These are phyloP conservation scores for Hortaea werneckii DNA, from an alignment of 2,329 filamentous ascomycete species.

Conservation along the genomic window DNA sequence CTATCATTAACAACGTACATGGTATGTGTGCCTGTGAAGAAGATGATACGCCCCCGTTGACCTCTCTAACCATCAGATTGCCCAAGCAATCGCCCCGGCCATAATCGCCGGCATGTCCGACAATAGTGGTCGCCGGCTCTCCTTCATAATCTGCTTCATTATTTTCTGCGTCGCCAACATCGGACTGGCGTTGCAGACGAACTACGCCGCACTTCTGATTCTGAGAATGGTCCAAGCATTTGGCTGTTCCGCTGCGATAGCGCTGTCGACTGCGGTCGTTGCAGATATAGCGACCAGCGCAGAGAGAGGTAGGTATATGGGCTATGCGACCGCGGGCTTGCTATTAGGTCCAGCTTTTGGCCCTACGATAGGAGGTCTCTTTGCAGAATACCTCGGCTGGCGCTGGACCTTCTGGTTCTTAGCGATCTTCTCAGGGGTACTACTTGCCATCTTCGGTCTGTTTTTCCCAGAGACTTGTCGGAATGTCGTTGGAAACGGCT, in stretches of 20 bases:
- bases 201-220: constrained; percentile 17
- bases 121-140: constrained; percentile 15
- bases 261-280: constrained; percentile 25
- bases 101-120: constrained; percentile 21
- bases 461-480: constrained; percentile 31
- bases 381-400: constrained; percentile 27
- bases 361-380: constrained; percentile 20
- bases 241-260: constrained; percentile 28
- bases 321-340: constrained; percentile 19
- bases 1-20: constrained; percentile 50
- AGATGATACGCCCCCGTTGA: not conserved
- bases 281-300: constrained; percentile 27
- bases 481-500: constrained; percentile 32
- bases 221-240: constrained; percentile 33
- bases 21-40: constrained; percentile 16
- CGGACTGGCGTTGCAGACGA: constrained; percentile 16
- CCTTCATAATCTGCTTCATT: constrained; percentile 20
- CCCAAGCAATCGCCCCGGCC: constrained; percentile 38
- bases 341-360: constrained; percentile 14
- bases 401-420: constrained; percentile 35
- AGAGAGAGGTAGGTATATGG: constrained; percentile 31
- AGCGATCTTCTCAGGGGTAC: constrained; percentile 28
- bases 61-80: constrained; percentile 25
- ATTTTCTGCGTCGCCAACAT: constrained; percentile 20
- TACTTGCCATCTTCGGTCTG: constrained; percentile 20